Evolutionary conservation across 2,329 filamentous ascomycete genomes (phyloP).

Genomic region (Thielaviopsis ethacetica): DNA sequence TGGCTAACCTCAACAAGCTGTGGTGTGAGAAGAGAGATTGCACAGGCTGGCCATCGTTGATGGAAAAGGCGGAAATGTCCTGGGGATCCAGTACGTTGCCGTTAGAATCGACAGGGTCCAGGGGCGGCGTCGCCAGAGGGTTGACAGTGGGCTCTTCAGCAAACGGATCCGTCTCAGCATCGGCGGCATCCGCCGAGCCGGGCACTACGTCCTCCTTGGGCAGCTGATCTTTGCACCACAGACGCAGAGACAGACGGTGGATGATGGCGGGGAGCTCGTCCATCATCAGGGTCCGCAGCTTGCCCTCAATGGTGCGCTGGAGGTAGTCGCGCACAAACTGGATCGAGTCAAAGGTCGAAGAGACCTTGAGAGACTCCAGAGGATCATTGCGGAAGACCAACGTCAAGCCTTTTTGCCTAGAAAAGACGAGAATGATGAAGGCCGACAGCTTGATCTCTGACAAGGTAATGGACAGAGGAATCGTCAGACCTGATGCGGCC

Average conservation of each 20-base stretch:
- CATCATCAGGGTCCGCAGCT: constrained; percentile 89
- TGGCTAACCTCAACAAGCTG: constrained; percentile 69
- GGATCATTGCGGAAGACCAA: constrained; percentile 97
- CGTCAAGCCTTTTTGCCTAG: constrained; percentile 89
- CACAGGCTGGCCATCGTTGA: constrained; percentile 64
- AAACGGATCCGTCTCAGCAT: constrained; percentile 26
- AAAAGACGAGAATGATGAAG: constrained; percentile 96
- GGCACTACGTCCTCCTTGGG: constrained; percentile 37
- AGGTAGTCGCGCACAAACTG: constrained; percentile 95
- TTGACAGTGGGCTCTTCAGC: constrained; percentile 46
- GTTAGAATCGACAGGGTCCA: constrained; percentile 66
- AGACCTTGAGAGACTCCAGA: constrained; percentile 93
- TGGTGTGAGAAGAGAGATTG: constrained; percentile 92
- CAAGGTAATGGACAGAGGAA: constrained; percentile 90
- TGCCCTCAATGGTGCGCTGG: constrained; percentile 87
- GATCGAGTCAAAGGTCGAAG: constrained; percentile 96
- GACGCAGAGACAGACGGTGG: constrained; percentile 69
- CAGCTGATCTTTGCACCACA: constrained; percentile 81
- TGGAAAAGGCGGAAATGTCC: constrained; percentile 58
- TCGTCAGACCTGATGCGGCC: constrained; percentile 80
- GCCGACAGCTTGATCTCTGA: constrained; percentile 92
- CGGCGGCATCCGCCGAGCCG: constrained; percentile 13
- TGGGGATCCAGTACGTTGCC: constrained; percentile 62
- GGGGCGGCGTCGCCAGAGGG: constrained; percentile 64
- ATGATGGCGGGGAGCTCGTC: constrained; percentile 95